Conservation (phyloP, 345 rosid genomes). For the Diplotaxis tenuifolia region DNA sequence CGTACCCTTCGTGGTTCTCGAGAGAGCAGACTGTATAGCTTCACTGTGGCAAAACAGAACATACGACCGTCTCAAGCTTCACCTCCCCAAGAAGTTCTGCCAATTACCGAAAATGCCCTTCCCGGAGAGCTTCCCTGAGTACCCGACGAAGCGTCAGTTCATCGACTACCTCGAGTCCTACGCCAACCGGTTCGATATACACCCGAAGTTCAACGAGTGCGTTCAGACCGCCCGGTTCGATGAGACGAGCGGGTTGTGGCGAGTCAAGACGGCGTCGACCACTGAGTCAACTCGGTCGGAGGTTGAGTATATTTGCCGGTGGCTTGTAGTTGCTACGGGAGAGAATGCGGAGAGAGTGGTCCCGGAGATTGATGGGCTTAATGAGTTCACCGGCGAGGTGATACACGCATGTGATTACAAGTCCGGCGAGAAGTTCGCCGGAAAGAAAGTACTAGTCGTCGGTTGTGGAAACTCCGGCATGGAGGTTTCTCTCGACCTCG, state of each 20-base stretch:
- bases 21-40: background rate
- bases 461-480: constrained; percentile 7
- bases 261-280: constrained; percentile 54
- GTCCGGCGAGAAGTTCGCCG: background rate
- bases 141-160: background rate
- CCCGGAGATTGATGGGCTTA: background rate
- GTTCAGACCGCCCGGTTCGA: background rate
- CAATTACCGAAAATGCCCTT: constrained; percentile 6
- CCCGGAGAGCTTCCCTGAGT: background rate
- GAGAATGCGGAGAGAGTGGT: background rate
- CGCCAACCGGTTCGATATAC: background rate
- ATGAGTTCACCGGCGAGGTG: background rate
- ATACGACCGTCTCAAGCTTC: background rate
- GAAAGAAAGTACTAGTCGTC: background rate
- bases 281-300: constrained; percentile 36
- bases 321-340: background rate
- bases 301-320: background rate
- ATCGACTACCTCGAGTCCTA: background rate
- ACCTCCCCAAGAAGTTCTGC: background rate
- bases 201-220: background rate
- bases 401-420: background rate
- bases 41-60: background rate
- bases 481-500: background rate
- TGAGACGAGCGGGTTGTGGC: background rate
- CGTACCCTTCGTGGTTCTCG: background rate